A percentile compares a stretch with the other conserved stretches of the same genome.
Conservation (phyloP, 345 rosid species). For the Eucalyptus sp. region DNA sequence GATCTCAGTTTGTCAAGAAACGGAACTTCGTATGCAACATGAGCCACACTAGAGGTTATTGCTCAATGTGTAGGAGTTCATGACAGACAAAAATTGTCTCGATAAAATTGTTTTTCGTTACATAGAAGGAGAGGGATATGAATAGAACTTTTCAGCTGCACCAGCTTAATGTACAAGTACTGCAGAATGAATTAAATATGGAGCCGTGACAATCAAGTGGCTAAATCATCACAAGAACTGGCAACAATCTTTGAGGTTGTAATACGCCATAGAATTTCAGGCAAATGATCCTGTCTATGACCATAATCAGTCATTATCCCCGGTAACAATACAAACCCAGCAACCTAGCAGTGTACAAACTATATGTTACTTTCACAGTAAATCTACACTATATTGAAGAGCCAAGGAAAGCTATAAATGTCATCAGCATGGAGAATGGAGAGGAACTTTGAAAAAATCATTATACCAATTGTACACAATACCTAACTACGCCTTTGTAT, state of each 20-base stretch:
- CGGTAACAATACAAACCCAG: not conserved
- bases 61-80: not conserved
- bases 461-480: not conserved
- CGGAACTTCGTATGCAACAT: not conserved
- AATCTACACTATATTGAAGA: too few relatives aligned
- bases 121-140: not conserved
- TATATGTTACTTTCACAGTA: too few relatives aligned
- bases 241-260: not conserved
- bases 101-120: too few relatives aligned
- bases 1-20: not conserved
- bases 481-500: not conserved
- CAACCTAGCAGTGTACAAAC: not conserved
- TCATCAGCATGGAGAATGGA: too few relatives aligned
- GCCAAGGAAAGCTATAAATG: too few relatives aligned
- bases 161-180: not conserved
- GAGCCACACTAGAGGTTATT: not conserved
- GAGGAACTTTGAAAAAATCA: not conserved
- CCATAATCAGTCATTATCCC: not conserved
- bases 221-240: not conserved
- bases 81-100: rapidly evolving
- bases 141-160: not conserved
- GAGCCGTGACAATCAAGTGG: not conserved
- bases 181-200: not conserved
- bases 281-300: not conserved
- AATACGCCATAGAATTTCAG: not conserved